A percentile compares a stretch with the other conserved stretches of the same genome.
Conservation (phyloP, 2,329 filamentous ascomycete species). For the Didymella pinodella region DNA sequence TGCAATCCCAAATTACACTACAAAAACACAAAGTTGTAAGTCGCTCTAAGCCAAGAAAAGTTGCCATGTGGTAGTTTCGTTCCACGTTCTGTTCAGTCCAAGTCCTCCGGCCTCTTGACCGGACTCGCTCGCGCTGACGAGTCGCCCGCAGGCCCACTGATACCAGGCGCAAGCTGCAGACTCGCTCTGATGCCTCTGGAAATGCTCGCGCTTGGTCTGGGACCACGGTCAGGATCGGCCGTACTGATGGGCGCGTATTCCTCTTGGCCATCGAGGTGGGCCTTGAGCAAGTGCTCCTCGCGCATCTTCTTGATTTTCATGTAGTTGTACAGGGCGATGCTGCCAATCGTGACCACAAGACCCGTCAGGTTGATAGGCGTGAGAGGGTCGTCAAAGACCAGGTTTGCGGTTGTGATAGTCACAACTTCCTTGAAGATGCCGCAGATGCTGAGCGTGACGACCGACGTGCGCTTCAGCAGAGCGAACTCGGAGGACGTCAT, state of each 20-base stretch:
- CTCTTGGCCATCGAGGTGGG: conserved; percentile 51
- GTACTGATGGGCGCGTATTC: conserved; percentile 49
- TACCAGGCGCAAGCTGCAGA: conserved; percentile 47
- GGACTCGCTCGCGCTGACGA: conserved; percentile 49
- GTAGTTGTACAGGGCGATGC: conserved; percentile 91
- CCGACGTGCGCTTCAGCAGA: conserved; percentile 89
- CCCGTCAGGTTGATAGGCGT: conserved; percentile 88
- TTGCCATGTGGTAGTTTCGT: not conserved
- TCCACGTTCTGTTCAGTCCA: conserved; percentile 43
- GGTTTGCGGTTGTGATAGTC: conserved; percentile 86
- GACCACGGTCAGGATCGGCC: conserved; percentile 40
- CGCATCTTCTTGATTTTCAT: conserved; percentile 93
- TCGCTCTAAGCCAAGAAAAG: not conserved
- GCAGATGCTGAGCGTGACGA: conserved; percentile 94
- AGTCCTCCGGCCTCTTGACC: conserved; percentile 56
- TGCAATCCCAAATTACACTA: not conserved
- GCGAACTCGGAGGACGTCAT: conserved; percentile 98
- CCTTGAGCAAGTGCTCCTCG: conserved; percentile 68
- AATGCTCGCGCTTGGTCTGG: conserved; percentile 11
- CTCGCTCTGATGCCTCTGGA: conserved; percentile 48
- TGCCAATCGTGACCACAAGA: conserved; percentile 83
- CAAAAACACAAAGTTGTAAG: not conserved
- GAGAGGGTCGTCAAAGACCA: conserved; percentile 88
- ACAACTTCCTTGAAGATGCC: conserved; percentile 99
- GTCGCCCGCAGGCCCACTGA: conserved; percentile 29